phyloP scores from a whole-genome alignment of 2,329 filamentous ascomycete genomes.

The Fusarium hainanense region DNA sequence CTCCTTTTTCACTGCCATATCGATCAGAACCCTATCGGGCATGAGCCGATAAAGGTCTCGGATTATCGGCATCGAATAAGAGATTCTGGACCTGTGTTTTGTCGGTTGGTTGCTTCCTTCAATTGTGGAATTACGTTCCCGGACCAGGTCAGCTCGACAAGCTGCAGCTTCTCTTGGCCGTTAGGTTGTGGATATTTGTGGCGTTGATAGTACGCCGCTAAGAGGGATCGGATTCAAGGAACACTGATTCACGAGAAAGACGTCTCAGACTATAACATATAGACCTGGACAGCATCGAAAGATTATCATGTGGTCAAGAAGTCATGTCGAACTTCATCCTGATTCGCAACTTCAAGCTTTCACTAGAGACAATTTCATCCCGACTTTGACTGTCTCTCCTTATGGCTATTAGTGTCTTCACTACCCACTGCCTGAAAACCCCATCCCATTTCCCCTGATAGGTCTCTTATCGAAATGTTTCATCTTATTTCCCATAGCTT shows the following conservation, averaged over 20 bases:
- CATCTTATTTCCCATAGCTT: constrained; percentile 22
- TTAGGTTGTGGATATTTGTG: constrained; percentile 8
- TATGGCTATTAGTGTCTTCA: not conserved
- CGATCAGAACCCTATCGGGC: not conserved
- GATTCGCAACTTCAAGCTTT: not conserved
- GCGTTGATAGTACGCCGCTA: not conserved
- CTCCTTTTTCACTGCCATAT: not conserved
- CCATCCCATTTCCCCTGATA: not conserved
- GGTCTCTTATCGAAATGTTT: constrained; percentile 3
- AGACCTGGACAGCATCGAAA: not conserved
- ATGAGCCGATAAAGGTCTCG: not conserved
- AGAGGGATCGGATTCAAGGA: not conserved
- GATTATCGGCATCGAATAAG: constrained; percentile 13
- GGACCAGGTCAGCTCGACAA: not conserved
- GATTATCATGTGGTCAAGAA: not conserved
- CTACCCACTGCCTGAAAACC: not conserved
- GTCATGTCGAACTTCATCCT: not conserved
- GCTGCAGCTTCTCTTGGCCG: not conserved
- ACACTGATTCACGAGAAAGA: not conserved
- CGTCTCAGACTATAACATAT: not conserved
- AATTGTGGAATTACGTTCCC: not conserved
- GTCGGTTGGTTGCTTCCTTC: not conserved
- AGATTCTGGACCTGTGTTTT: not conserved
- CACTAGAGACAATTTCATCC: not conserved
- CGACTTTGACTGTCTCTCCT: not conserved